phyloP scores from a whole-genome alignment of 2,329 filamentous ascomycete genomes.

The Ophiostoma perfectum region DNA sequence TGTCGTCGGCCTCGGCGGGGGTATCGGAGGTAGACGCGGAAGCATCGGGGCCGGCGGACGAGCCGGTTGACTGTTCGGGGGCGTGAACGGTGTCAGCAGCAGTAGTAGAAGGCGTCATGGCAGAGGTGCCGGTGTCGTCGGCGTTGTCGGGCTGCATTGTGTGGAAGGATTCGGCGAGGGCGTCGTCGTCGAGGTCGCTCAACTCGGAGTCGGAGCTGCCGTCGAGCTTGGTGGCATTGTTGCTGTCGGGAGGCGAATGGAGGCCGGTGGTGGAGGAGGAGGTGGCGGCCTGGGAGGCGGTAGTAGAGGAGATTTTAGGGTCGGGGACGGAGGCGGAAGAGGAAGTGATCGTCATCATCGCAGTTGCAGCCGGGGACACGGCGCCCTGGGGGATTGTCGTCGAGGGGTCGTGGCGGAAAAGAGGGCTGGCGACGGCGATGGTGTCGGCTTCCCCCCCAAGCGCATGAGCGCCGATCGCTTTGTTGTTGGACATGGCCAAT shows the following conservation, averaged over 20 bases:
- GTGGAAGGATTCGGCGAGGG: constrained; percentile 38
- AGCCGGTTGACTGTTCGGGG: neutral
- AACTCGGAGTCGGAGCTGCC: constrained; percentile 54
- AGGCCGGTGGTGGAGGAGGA: constrained; percentile 43
- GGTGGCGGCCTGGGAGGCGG: constrained; percentile 29
- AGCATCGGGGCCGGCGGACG: neutral
- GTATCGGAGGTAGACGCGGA: neutral
- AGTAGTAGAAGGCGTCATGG: constrained; percentile 16
- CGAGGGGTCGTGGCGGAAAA: constrained; percentile 20
- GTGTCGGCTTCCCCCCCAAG: constrained; percentile 35
- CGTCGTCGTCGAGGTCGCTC: constrained; percentile 60
- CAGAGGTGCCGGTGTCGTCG: neutral
- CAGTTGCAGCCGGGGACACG: constrained; percentile 24
- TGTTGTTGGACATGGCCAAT: constrained; percentile 49
- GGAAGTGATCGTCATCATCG: constrained; percentile 20
- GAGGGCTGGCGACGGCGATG: constrained; percentile 28
- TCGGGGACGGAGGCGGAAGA: constrained; percentile 10
- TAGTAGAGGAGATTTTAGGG: constrained; percentile 15
- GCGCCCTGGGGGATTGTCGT: constrained; percentile 8
- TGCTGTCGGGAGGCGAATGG: constrained; percentile 60
- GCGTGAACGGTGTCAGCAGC: constrained; percentile 21
- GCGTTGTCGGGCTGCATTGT: constrained; percentile 23
- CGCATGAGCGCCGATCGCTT: constrained; percentile 48
- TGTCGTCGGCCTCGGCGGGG: constrained; percentile 42
- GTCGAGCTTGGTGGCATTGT: constrained; percentile 55